Evolutionary conservation across 2,329 filamentous ascomycete species (phyloP).

Genomic region (Talaromyces sp.): DNA sequence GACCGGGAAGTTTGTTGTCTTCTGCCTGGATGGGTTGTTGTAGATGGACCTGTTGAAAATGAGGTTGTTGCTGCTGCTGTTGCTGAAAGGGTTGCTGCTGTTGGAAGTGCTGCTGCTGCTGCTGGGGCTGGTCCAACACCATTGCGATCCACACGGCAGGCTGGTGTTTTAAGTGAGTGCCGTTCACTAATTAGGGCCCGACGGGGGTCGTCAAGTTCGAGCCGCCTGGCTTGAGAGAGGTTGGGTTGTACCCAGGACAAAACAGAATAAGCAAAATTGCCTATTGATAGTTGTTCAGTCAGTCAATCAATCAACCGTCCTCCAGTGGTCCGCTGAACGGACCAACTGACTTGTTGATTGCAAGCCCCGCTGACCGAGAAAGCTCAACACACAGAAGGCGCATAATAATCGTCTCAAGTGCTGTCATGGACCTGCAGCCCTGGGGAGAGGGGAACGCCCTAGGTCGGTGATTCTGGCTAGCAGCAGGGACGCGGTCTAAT

Average conservation of each 20-base stretch:
- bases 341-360: conserved; percentile 3
- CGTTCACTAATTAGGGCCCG: not conserved
- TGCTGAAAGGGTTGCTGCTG: conserved; percentile 7
- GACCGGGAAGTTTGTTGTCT: conserved; percentile 13
- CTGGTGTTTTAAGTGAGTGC: not conserved
- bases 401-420: conserved; percentile 10
- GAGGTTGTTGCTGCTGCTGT: not conserved
- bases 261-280: not conserved
- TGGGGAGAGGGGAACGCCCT: not conserved
- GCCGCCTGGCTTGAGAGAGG: not conserved
- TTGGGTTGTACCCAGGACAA: not conserved
- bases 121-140: conserved; percentile 17
- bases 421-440: not conserved
- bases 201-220: not conserved
- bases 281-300: not conserved
- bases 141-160: conserved; percentile 14
- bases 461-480: not conserved
- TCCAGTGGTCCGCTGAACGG: not conserved
- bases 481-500: not conserved
- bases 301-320: not conserved
- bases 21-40: not conserved
- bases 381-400: conserved; percentile 3
- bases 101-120: conserved; percentile 3
- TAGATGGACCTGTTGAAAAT: not conserved
- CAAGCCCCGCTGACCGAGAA: conserved; percentile 5